Base-by-base conservation (phyloP, 495 filamentous ascomycete species). In the Thermochaetoides thermophila region DNA sequence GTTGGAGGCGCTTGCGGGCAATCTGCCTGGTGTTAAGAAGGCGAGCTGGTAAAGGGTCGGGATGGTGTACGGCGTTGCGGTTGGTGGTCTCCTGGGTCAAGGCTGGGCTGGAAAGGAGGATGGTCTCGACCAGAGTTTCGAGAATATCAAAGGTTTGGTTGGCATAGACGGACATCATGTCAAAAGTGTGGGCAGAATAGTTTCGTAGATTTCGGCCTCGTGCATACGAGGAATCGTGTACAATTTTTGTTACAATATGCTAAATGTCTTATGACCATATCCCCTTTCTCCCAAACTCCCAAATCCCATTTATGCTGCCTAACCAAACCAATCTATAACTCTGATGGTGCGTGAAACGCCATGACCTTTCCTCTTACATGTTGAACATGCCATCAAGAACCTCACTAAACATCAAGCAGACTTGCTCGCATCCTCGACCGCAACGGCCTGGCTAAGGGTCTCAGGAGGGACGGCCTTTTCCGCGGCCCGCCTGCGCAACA, bases 11-110 rank as follows among this genome's bases (percentile, higher is more conserved):
- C 54, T 93, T 29, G 74, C 66, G n/a, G 89, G 91, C 35, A 74
- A 84, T 35, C 52, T 97, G 22, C 89, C 89, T 0, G 89, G 89
- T 33, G 89, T 96, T 27, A 81, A 74, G 66, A 96, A 95, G 66
- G 89, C 91, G 7, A 84, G 78, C 53, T 97, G 89, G 89, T 96
- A 75, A 53, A 49, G 19, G n/a, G 13, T 4, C 17, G 12, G 9
- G 5, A 13, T 9, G 6, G 28, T 34, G 16, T 30, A 16, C 13
- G 18, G 21, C 21, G n/a, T 24, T 6, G 25, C 19, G 2, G 13
- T n/a, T 1, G 15, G 9, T 22, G 26, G 18, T 16, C 24, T 27
- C 3, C 24, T 16, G 31, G 27, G 31, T n/a, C n/a, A n/a, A n/a
- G n/a, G n/a, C n/a, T n/a, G n/a, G n/a, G n/a, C n/a, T n/a, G n/a